Base-by-base conservation (phyloP, 768 basidiomycete species). In the Pulveroboletus sp. region DNA sequence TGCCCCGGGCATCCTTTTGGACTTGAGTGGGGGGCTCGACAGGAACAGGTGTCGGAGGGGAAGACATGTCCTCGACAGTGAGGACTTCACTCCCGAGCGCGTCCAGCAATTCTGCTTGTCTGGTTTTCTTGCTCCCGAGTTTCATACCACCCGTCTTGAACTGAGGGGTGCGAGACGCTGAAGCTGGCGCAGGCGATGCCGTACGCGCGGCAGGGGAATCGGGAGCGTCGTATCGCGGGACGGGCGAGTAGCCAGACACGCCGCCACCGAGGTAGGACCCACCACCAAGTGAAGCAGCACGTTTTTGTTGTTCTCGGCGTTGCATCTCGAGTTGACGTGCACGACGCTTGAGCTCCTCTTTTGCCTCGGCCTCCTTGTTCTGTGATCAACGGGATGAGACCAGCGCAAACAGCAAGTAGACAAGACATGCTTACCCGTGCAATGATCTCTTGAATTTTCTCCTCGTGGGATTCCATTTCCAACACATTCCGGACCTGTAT, bases 281-380 rank as follows among this genome's bases (percentile, higher is more conserved):
- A 35, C 64, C 52, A 9, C 75, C 77, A 24, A 75, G 69, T 4
- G 72, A 64, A 8, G 79, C 82, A 5, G 85, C 72, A 19, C 92
- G 85, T 51, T 83, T 77, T 57, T 95, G 92, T 66, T 94, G 92
- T 64, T 99, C 95, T 29, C 94, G 78, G 35, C 95, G 84, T 64
- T 98, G 97, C 84, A 97, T 90, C 69, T 99, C 97, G 52, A 99
- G 82, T 62, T 97, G 94, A 66, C 97, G 97, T 1, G 97, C 94
- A 25, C 95, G 87, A 34, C 97, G 84, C 68, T 98, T 98, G 64
- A 99, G 86, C 63, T 97, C 95, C 66, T 99, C 97, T 66, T 99
- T 99, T 2, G 95, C 97, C 62, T 99, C 97, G 6, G 93, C 93
- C 71, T 99, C 97, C 71, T 98, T 98, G 75, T 99, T 98, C 87